A percentile compares a stretch with the other conserved stretches of the same genome.
phyloP scores from a whole-genome alignment of 805 yeast species.

The Suhomyces xylopsoci region DNA sequence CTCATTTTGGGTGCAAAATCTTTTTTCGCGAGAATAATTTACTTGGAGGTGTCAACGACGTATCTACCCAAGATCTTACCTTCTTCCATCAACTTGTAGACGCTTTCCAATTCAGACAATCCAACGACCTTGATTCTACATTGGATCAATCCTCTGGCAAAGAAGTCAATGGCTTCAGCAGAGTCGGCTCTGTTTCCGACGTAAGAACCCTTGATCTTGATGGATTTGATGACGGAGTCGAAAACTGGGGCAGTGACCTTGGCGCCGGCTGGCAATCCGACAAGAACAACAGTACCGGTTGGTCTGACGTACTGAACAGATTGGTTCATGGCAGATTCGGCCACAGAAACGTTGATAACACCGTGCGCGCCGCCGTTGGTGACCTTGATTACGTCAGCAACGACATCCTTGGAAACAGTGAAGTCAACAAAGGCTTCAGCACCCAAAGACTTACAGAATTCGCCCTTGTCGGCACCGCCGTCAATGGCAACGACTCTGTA shows the following conservation, averaged over 20 bases:
- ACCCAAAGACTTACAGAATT: slow-evolving; percentile 55
- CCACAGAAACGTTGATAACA: slow-evolving; percentile 48
- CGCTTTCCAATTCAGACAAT: slow-evolving; percentile 63
- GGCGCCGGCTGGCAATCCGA: slow-evolving; percentile 81
- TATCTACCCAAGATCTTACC: slow-evolving; percentile 87
- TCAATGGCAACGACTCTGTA: slow-evolving; percentile 68
- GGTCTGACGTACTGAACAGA: slow-evolving; percentile 43
- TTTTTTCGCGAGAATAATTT: slow-evolving; percentile 11
- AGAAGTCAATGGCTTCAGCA: slow-evolving; percentile 75
- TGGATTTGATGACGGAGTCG: slow-evolving; percentile 68
- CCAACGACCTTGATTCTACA: slow-evolving; percentile 77
- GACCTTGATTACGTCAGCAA: slow-evolving; percentile 38
- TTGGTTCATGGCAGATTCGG: slow-evolving; percentile 49
- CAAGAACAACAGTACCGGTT: slow-evolving; percentile 38
- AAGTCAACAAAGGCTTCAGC: slow-evolving; percentile 65
- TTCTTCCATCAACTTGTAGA: slow-evolving; percentile 74
- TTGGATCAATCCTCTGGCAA: slow-evolving; percentile 65
- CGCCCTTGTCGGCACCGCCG: slow-evolving; percentile 62
- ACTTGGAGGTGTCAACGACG: slow-evolving; percentile 75
- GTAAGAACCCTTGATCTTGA: slow-evolving; percentile 74
- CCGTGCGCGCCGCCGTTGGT: slow-evolving; percentile 63
- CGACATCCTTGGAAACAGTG: slow-evolving; percentile 46
- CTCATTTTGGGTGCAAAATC: neutral
- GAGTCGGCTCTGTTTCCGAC: slow-evolving; percentile 90
- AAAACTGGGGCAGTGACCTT: slow-evolving; percentile 67